phyloP scores from a whole-genome alignment of 2,329 filamentous ascomycete genomes.

The Colletotrichum australisinense region DNA sequence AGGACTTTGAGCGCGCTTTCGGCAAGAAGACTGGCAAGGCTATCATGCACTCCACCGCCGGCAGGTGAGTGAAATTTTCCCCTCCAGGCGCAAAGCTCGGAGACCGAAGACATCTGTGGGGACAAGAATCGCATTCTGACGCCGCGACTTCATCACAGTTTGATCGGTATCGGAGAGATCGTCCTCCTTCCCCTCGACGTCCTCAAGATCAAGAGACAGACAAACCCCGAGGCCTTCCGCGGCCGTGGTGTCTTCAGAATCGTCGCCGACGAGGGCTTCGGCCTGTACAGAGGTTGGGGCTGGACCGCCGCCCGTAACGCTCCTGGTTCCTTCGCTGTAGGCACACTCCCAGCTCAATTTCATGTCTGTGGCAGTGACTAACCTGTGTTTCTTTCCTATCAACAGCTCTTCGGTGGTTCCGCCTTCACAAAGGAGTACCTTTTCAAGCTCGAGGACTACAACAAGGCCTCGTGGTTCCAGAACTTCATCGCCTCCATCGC shows the following conservation, averaged over 20 bases:
- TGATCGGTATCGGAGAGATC: conserved; percentile 98
- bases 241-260: conserved; percentile 92
- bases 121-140: neutral
- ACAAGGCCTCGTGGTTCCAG: conserved; percentile 91
- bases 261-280: conserved; percentile 92
- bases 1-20: conserved; percentile 87
- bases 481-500: conserved; percentile 98
- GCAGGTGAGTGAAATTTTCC: conserved; percentile 67
- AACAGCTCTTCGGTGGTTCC: conserved; percentile 94
- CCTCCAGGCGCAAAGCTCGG: neutral
- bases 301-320: conserved; percentile 98
- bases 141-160: conserved; percentile 56
- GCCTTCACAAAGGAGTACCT: conserved; percentile 98
- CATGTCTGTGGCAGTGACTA: neutral
- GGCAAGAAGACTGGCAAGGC: conserved; percentile 98
- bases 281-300: conserved; percentile 93
- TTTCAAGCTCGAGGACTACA: conserved; percentile 92
- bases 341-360: conserved; percentile 47
- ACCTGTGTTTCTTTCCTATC: neutral
- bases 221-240: conserved; percentile 97
- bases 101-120: neutral
- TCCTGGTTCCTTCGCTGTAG: conserved; percentile 93
- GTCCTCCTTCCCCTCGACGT: conserved; percentile 95
- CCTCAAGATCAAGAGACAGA: conserved; percentile 99
- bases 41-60: conserved; percentile 96